Conservation (phyloP, 805 yeast species). For the Kodamaea lidongshanica region DNA sequence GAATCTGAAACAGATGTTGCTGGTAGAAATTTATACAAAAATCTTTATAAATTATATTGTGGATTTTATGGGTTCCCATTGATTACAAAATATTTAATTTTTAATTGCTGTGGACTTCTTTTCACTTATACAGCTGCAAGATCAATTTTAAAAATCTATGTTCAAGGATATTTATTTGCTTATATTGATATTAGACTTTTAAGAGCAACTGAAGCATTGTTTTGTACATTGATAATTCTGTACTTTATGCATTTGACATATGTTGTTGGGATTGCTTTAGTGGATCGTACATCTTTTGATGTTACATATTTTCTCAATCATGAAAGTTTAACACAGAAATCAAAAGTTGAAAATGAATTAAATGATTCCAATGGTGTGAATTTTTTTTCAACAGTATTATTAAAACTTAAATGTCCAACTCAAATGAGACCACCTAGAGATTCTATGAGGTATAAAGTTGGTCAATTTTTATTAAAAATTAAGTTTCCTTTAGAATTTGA, state of each 20-base stretch:
- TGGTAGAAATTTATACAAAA: constrained; percentile 9
- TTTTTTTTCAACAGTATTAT: constrained; percentile 19
- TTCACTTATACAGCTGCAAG: constrained; percentile 7
- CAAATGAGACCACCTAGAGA: constrained; percentile 13
- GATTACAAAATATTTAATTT: constrained; percentile 17
- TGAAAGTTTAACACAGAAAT: no score
- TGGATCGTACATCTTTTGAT: constrained; percentile 62
- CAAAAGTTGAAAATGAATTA: constrained; percentile 6
- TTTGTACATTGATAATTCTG: constrained; percentile 48
- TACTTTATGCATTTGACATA: constrained; percentile 58
- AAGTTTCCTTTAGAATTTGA: constrained; percentile 32
- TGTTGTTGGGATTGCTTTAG: constrained; percentile 57
- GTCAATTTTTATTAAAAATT: constrained; percentile 28
- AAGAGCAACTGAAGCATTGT: constrained; percentile 18
- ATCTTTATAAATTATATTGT: constrained; percentile 24
- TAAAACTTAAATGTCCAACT: constrained; percentile 12
- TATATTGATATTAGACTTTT: constrained; percentile 14
- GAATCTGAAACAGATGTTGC: constrained; percentile 1
- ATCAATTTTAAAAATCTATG: constrained; percentile 8
- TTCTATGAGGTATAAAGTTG: constrained; percentile 24
- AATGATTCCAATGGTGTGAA: constrained; percentile 23
- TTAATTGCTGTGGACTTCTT: constrained; percentile 15
- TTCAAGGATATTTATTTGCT: constrained; percentile 11
- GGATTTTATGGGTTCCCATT: constrained; percentile 26
- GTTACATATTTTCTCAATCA: constrained; percentile 48